Evolutionary conservation across 2,329 filamentous ascomycete species (phyloP), one percentile per base, ranked within the genome.

Genomic region (Pseudocercospora eumusae): DNA sequence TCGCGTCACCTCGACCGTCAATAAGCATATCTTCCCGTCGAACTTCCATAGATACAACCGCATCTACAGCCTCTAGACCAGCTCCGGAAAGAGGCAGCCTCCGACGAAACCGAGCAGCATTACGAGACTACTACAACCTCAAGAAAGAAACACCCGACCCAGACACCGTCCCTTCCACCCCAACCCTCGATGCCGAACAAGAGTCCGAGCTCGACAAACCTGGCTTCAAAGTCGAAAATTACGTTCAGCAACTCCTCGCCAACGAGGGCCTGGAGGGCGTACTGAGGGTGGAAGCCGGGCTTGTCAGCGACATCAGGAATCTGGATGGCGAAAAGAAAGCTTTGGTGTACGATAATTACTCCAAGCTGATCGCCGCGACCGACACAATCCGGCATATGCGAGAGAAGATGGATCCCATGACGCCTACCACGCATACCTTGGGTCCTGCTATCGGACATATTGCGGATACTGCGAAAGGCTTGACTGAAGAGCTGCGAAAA

Each of bases 341-440:
- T 1, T 79, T 99, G 64, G 95, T 99, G 4, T 99, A 99, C 76
- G 93, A 99, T 75, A 99, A 99, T 75, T 99, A 98, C 77, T 95
- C 90, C 69, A 98, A 98, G 78, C 79, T 99, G 68, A 97, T 99
- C 68, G 86, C 89, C n/a, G 95, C 95, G 0, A 97, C 96, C 10
- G 93, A 96, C 76, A 98, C 93, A 2, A 99, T 99, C 71, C 85
- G 90, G 55, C 92, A 91, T 81, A 93, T 95, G 90, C 83, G 90
- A 61, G 83, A 85, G 31, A 91, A 88, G 66, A 93, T 93, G 89
- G 90, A 92, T 70, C 89, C 89, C 3, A 74, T 92, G 52, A 89
- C 88, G 63, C 88, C 89, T 1, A 87, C 89, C 75, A 89, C 88
- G 1, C 87, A 86, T 50, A 91, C 88, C 0, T 81, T 93, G 31